A percentile compares a stretch with the other conserved stretches of the same genome.
Conservation (phyloP, 306 rosid species). For the Rosa lucieae region DNA sequence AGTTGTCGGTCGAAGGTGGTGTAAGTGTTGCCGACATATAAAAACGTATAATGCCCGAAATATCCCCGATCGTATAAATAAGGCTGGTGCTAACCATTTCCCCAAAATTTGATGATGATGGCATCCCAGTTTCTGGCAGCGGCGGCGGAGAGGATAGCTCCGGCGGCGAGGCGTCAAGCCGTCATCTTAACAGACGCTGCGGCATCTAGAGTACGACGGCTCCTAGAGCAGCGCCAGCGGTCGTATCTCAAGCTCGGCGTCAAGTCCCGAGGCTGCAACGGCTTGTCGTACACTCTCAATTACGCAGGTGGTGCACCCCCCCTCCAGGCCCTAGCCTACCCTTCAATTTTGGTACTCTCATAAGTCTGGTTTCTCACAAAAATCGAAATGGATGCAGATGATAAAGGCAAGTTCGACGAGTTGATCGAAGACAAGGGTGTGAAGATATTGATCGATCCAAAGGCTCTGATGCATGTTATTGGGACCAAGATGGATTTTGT, state of each 20-base stretch:
- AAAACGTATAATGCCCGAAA: too few species aligned
- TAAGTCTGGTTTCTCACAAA: too few species aligned
- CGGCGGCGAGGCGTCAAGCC: constrained; percentile 71
- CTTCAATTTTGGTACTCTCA: too few species aligned
- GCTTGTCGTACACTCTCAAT: constrained; percentile 81
- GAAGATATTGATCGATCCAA: constrained; percentile 85
- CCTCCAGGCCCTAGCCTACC: too few species aligned
- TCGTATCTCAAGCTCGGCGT: constrained; percentile 77
- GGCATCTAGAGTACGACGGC: constrained; percentile 56
- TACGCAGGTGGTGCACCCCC: constrained; percentile 74
- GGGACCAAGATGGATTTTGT: constrained; percentile 98
- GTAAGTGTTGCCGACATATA: too few species aligned
- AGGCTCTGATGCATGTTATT: constrained; percentile 95
- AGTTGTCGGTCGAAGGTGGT: too few species aligned
- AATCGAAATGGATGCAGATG: constrained; percentile 45
- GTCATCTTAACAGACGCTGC: constrained; percentile 67
- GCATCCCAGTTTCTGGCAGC: constrained; percentile 37
- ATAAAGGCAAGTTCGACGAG: constrained; percentile 88
- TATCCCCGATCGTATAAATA: too few species aligned
- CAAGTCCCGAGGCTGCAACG: constrained; percentile 95
- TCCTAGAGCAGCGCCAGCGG: constrained; percentile 75
- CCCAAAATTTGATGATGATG: constrained; percentile 18
- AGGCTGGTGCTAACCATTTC: too few species aligned
- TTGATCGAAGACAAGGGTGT: constrained; percentile 88
- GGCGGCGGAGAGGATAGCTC: constrained; percentile 31